Conservation (phyloP, 805 yeast genomes). For the Wickerhamiella spandovensis region DNA sequence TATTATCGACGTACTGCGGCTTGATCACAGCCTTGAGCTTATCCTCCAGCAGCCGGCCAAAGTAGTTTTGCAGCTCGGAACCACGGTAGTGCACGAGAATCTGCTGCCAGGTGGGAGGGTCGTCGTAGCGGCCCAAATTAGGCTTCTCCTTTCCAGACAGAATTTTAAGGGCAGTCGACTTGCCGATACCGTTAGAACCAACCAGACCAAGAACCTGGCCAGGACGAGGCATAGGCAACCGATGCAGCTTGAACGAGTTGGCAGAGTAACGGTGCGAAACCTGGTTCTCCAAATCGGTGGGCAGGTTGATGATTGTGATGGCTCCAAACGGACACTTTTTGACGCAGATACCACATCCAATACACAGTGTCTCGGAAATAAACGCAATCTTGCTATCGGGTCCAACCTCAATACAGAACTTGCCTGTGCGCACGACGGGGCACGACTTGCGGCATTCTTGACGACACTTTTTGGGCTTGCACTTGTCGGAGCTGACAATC, state of each 20-base stretch:
- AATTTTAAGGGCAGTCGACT: conserved; percentile 91
- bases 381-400: conserved; percentile 88
- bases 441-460: conserved; percentile 96
- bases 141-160: conserved; percentile 97
- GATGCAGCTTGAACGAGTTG: conserved; percentile 90
- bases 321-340: conserved; percentile 98
- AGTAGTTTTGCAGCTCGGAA: conserved; percentile 89
- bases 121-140: conserved; percentile 83
- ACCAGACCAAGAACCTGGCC: conserved; percentile 97
- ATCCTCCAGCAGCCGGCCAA: conserved; percentile 88
- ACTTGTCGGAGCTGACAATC: conserved; percentile 82
- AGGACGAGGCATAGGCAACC: conserved; percentile 97
- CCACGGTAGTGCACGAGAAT: conserved; percentile 88
- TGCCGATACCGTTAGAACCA: conserved; percentile 98
- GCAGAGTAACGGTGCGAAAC: conserved; percentile 97
- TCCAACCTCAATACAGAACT: conserved; percentile 89
- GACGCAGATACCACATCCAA: conserved; percentile 99
- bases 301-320: conserved; percentile 86
- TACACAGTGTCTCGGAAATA: conserved; percentile 84
- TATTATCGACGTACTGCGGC: conserved; percentile 97
- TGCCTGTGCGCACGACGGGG: conserved; percentile 97
- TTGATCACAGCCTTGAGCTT: conserved; percentile 92
- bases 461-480: conserved; percentile 97
- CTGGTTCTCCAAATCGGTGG: conserved; percentile 83
- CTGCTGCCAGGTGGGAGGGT: conserved; percentile 97